Conservation (phyloP, 495 filamentous ascomycete genomes). For the Penicillium canescens region DNA sequence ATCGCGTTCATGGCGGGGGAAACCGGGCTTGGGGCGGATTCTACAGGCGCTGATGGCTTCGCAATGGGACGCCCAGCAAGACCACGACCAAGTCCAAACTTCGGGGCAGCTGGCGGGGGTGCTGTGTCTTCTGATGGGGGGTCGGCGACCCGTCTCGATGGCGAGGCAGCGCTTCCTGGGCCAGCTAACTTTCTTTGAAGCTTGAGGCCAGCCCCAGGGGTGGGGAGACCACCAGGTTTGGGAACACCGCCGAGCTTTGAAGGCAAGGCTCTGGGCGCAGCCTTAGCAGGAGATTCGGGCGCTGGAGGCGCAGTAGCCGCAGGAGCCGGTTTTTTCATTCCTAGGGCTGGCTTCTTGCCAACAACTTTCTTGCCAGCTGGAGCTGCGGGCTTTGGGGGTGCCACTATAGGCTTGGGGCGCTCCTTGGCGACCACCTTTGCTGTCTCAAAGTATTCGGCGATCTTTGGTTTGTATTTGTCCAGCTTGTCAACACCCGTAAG, state of each 20-base stretch:
- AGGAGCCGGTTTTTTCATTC: conserved; percentile 55
- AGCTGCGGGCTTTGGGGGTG: conserved; percentile 58
- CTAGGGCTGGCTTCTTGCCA: conserved; percentile 53
- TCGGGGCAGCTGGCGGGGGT: conserved; percentile 58
- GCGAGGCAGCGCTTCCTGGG: conserved; percentile 62
- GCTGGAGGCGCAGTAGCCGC: conserved; percentile 51
- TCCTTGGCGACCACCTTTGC: conserved; percentile 97
- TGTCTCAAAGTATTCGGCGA: conserved; percentile 75
- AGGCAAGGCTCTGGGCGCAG: conserved; percentile 59
- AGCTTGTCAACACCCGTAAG: conserved; percentile 97
- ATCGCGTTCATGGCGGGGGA: conserved; percentile 60
- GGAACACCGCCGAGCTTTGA: conserved; percentile 63
- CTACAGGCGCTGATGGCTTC: conserved; percentile 60
- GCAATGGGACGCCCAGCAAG: conserved; percentile 84
- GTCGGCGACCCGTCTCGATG: conserved; percentile 56
- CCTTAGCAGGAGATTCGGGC: conserved; percentile 58
- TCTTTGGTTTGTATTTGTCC: conserved; percentile 89
- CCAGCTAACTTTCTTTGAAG: conserved; percentile 64
- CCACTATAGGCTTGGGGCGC: conserved; percentile 80
- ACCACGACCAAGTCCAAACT: conserved; percentile 69
- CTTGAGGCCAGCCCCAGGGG: conserved; percentile 65
- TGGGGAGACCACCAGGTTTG: conserved; percentile 63
- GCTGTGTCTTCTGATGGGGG: conserved; percentile 57
- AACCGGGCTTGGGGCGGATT: conserved; percentile 41
- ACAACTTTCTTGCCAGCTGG: conserved; percentile 46